Base-by-base conservation (phyloP, 2,329 filamentous ascomycete species). In the Aspergillus calidoustus region DNA sequence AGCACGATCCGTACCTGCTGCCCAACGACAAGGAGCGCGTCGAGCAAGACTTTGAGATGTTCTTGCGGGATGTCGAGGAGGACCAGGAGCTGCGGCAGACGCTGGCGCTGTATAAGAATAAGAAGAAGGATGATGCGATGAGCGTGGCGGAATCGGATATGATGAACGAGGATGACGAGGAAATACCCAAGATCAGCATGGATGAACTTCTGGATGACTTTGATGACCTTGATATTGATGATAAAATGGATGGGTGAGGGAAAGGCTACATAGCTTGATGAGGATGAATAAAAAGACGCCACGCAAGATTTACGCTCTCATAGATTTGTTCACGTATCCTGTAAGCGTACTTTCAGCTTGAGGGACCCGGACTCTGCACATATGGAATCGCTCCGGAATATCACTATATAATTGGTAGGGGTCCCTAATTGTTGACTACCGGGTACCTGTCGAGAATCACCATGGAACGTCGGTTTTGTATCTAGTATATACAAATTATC, bases 21-120 rank as follows among this genome's bases (percentile, higher is more conserved):
- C 60, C 38, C 17, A 56, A 34, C 53, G 70, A 97, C 80, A 84
- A 92, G 62, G 93, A 98, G 62, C 88, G 89, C 66, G 88, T 96
- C 82, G 93, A 98, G 74, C 87, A 89, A 67, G 95, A 99, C 79
- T 99, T 96, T 80, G 95, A 99, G 82, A 87, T 93, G 86, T 99
- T 99, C 87, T 81, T 99, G 83, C 89, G 91, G 50, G 95, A 99
- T 77, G 92, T 99, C 11, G 96, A 99, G 79, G 93, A 98, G 75
- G 95, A 99, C 76, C 86, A 91, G 56, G 95, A 99, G 73, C 83
- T 97, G 68, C 85, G 95, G 59, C 86, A 89, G 48, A 93, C 92
- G 1, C 82, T 99, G 74, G 91, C 92, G 50, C 77, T 99, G 71
- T 99, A 97, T 82, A 97, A 94, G 74, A 79, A 79, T 41, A 79